Evolutionary conservation across 2,329 filamentous ascomycete genomes (phyloP).

Genomic region (Clonostachys solani): DNA sequence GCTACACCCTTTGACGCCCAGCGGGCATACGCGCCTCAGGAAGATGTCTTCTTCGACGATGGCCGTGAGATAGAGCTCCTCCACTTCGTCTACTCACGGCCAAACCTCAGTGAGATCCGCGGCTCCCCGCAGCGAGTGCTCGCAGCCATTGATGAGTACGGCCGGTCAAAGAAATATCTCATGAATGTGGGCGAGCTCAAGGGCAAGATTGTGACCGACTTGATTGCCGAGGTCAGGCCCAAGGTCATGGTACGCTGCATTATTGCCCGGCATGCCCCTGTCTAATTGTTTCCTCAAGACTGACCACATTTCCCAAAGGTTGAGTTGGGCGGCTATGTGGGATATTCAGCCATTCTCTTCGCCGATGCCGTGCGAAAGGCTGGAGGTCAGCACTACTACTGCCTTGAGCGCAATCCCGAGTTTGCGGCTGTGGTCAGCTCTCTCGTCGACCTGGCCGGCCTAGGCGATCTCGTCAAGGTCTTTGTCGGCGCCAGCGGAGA

Average conservation of each 20-base stretch:
- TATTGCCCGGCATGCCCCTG: not conserved
- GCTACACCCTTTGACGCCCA: constrained; percentile 21
- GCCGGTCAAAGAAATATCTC: constrained; percentile 58
- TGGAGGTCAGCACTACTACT: constrained; percentile 64
- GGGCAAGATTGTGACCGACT: constrained; percentile 62
- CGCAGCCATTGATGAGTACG: constrained; percentile 65
- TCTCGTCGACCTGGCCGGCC: constrained; percentile 69
- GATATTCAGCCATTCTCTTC: constrained; percentile 78
- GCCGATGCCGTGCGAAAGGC: constrained; percentile 59
- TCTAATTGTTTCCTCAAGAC: not conserved
- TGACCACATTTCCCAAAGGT: constrained; percentile 31
- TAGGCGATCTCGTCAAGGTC: constrained; percentile 67
- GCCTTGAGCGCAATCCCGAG: constrained; percentile 68
- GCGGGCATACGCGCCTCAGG: constrained; percentile 35
- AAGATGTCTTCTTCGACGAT: constrained; percentile 54
- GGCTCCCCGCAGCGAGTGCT: constrained; percentile 62
- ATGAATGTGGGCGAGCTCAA: constrained; percentile 81
- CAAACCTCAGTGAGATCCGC: constrained; percentile 58
- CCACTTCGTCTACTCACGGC: constrained; percentile 60
- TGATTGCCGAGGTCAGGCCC: constrained; percentile 65
- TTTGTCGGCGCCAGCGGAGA: constrained; percentile 64
- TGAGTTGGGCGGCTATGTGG: constrained; percentile 77
- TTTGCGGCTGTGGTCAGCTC: constrained; percentile 67
- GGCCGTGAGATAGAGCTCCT: constrained; percentile 72
- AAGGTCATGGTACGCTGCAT: constrained; percentile 49